Conservation (phyloP, 148 eudicot genomes). For the Selenicereus undatus region DNA sequence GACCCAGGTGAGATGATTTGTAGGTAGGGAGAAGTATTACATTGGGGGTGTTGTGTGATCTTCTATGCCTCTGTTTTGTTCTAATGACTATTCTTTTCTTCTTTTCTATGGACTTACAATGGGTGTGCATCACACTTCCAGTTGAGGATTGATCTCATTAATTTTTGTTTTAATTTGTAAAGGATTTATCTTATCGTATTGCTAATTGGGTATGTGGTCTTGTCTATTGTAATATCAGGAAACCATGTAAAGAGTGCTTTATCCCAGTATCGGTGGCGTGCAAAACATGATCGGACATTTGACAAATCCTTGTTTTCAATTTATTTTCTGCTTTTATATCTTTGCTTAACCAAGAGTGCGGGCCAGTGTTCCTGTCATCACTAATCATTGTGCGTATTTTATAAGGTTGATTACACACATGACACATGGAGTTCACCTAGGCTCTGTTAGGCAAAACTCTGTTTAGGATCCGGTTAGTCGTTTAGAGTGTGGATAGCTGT, state of each 20-base stretch:
- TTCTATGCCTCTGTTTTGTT: constrained; percentile 31
- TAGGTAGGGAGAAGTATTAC: constrained; percentile 1
- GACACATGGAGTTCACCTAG: too few relatives aligned
- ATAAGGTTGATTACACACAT: too few relatives aligned
- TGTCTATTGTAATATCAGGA: background rate
- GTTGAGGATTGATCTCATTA: background rate
- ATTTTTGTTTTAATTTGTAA: background rate
- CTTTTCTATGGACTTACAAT: constrained; percentile 14
- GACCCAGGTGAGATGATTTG: constrained; percentile 1
- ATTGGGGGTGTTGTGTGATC: constrained; percentile 14
- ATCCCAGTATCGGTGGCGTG: too few relatives aligned
- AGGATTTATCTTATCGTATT: background rate
- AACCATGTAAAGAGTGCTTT: background rate
- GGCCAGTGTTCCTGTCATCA: too few relatives aligned
- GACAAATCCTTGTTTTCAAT: too few relatives aligned
- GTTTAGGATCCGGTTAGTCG: too few relatives aligned
- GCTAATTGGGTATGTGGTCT: background rate
- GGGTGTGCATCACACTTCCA: constrained; percentile 19
- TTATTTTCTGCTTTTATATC: too few relatives aligned
- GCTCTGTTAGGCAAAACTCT: too few relatives aligned
- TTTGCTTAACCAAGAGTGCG: too few relatives aligned
- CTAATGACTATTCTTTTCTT: constrained; percentile 10
- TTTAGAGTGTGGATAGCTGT: too few relatives aligned
- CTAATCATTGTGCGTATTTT: too few relatives aligned
- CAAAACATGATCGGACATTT: too few relatives aligned